phyloP scores from a whole-genome alignment of 768 basidiomycete genomes.

The Termitomyces sp. region DNA sequence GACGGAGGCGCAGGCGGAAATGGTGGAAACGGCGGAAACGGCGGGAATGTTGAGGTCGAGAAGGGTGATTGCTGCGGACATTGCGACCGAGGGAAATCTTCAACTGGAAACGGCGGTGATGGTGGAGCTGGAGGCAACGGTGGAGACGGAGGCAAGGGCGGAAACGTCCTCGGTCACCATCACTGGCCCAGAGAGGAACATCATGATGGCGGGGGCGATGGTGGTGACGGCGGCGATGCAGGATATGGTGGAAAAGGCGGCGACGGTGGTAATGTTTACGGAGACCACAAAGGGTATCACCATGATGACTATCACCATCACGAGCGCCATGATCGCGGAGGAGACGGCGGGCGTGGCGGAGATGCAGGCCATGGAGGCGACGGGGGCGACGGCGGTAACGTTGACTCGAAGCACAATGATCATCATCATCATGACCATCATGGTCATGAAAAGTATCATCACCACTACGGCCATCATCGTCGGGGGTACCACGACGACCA shows the following conservation, averaged over 20 bases:
- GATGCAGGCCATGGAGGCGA: background rate
- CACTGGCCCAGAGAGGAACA: background rate
- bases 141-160: constrained; percentile 4
- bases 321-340: background rate
- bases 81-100: background rate
- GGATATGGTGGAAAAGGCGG: background rate
- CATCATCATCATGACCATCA: background rate
- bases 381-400: background rate
- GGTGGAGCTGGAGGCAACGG: constrained; percentile 6
- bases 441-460: background rate
- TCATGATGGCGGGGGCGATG: background rate
- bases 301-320: background rate
- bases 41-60: background rate
- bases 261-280: background rate
- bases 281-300: background rate
- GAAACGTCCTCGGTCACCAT: background rate
- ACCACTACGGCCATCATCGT: background rate
- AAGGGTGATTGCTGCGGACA: background rate
- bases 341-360: background rate
- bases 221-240: background rate
- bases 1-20: constrained; percentile 1
- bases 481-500: background rate
- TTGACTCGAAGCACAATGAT: background rate
- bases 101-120: constrained; percentile 2
- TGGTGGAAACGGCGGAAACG: constrained; percentile 1